Conservation (phyloP, 2,329 filamentous ascomycete genomes). For the Fonsecaea pugnacius region DNA sequence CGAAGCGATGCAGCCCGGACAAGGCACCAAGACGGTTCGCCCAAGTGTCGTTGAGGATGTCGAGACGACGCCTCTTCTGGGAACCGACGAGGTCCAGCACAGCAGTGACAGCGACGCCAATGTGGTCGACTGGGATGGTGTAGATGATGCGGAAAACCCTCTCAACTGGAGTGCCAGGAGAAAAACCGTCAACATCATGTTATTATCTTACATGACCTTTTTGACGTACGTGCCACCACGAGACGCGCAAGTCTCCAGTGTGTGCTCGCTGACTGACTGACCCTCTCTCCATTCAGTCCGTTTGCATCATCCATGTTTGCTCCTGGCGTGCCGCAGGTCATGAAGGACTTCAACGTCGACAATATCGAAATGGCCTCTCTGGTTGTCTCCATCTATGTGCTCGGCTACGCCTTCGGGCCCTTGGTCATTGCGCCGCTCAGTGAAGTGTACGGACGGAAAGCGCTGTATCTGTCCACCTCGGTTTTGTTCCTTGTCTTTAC, state of each 20-base stretch:
- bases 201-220: constrained; percentile 47
- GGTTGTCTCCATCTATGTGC: constrained; percentile 64
- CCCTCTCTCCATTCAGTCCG: neutral
- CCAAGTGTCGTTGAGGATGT: neutral
- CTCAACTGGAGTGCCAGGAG: constrained; percentile 57
- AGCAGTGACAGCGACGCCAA: neutral
- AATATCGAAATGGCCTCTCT: constrained; percentile 53
- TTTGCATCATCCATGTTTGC: constrained; percentile 51
- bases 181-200: constrained; percentile 56
- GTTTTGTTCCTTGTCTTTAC: constrained; percentile 65
- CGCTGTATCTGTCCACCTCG: constrained; percentile 62
- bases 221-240: neutral
- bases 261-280: too few relatives aligned
- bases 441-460: constrained; percentile 67
- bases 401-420: constrained; percentile 63
- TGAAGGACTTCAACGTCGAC: constrained; percentile 51
- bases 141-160: constrained; percentile 56
- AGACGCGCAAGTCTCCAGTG: too few relatives aligned
- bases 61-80: neutral
- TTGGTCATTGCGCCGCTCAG: constrained; percentile 62
- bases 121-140: neutral
- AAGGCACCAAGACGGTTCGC: too few relatives aligned
- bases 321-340: constrained; percentile 47
- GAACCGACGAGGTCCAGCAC: neutral
- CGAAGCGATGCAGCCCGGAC: too few relatives aligned